Conservation (phyloP, 129 eudicot genomes). For the Oenanthe sinensis region DNA sequence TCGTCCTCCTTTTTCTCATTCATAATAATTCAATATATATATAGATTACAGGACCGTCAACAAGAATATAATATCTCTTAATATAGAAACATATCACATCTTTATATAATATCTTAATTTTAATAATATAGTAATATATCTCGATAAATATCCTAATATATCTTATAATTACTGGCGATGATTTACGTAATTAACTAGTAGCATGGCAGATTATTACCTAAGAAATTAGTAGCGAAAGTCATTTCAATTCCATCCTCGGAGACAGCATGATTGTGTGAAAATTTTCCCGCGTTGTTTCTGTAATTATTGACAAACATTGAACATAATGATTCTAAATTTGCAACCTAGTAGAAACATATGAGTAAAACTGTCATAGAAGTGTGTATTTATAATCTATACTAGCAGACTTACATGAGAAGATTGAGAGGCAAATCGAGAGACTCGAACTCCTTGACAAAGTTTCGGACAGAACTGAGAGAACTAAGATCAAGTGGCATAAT, state of each 20-base stretch:
- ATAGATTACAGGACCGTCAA: too few species aligned
- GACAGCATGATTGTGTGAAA: conserved; percentile 51
- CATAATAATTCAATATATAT: too few species aligned
- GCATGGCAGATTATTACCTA: conserved; percentile 32
- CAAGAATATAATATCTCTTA: too few species aligned
- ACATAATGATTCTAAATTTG: neutral
- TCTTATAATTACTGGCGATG: too few species aligned
- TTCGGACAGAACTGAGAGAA: conserved; percentile 61
- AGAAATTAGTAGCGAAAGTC: conserved; percentile 92
- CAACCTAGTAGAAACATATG: too few species aligned
- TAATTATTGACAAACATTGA: neutral
- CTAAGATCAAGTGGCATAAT: conserved; percentile 85
- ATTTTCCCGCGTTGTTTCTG: conserved; percentile 96
- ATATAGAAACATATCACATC: too few species aligned
- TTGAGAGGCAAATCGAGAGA: conserved; percentile 75
- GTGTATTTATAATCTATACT: neutral
- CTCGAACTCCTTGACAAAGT: conserved; percentile 55
- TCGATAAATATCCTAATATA: too few species aligned
- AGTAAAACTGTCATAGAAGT: too few species aligned
- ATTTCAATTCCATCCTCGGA: conserved; percentile 88
- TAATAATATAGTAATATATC: too few species aligned
- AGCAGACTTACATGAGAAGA: conserved; percentile 58
- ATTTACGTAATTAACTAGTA: too few species aligned
- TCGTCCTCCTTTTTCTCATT: too few species aligned
- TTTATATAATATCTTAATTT: too few species aligned